Percentiles rank a stretch among this genome's conserved stretches.
These are phyloP conservation scores for Kluyveromyces lactis DNA, from an alignment of 805 yeast genomes.

Conservation along the genomic window DNA sequence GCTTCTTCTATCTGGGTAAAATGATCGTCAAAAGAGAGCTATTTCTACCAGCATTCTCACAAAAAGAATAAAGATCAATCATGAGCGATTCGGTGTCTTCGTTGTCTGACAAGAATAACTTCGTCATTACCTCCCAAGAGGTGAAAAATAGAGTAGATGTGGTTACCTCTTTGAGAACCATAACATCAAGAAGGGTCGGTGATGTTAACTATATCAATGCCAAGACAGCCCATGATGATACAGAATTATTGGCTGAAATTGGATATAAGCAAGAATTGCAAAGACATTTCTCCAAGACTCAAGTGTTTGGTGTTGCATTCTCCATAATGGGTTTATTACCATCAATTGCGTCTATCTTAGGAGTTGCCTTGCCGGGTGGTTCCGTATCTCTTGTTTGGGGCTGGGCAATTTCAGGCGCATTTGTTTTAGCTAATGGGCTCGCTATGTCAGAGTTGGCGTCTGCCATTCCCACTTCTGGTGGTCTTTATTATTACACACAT, in stretches of 20 bases:
- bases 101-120: neutral
- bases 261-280: slow-evolving; percentile 67
- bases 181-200: slow-evolving; percentile 7
- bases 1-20: too few species aligned
- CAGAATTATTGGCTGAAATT: slow-evolving; percentile 35
- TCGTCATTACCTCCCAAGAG: neutral
- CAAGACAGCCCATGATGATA: slow-evolving; percentile 18
- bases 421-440: slow-evolving; percentile 43
- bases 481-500: slow-evolving; percentile 53
- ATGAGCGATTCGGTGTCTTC: neutral
- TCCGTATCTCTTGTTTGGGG: slow-evolving; percentile 59
- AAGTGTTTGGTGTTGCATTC: slow-evolving; percentile 65
- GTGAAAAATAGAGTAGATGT: neutral
- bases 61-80: too few species aligned
- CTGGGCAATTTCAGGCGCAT: slow-evolving; percentile 43
- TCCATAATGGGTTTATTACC: slow-evolving; percentile 60
- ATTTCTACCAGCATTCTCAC: too few species aligned
- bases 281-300: slow-evolving; percentile 53
- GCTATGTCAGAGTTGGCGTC: slow-evolving; percentile 53
- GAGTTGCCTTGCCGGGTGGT: slow-evolving; percentile 45
- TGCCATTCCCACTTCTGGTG: slow-evolving; percentile 61
- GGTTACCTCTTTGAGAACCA: slow-evolving; percentile 6
- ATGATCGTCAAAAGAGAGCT: too few species aligned
- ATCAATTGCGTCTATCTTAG: slow-evolving; percentile 39
- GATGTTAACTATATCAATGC: slow-evolving; percentile 21